Evolutionary conservation across 2,329 filamentous ascomycete species (phyloP), one percentile per base, ranked within the genome.

Genomic region (Botryotinia globosa): DNA sequence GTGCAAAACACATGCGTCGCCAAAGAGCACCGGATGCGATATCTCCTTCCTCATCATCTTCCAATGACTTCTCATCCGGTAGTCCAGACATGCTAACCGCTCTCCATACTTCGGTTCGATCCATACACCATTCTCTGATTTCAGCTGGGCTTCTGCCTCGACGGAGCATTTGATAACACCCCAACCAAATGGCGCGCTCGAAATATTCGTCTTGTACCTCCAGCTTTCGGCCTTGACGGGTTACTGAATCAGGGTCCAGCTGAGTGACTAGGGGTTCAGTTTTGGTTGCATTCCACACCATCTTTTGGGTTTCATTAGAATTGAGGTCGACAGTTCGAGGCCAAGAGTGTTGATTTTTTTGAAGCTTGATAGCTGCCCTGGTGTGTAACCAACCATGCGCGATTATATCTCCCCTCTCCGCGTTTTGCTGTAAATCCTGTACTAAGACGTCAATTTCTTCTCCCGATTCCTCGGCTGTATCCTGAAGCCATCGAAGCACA

Each of bases 381-480:
- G 96, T 98, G 81, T 97, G 94, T 75, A 98, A 88, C 93, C 94
- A 98, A 58, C 95, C 95, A 80, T 94, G 90, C 42, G 92, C 90
- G 84, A 96, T 93, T 16, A 94, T 89, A 67, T 94, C 93, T 16
- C 92, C 92, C 78, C 93, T 87, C 74, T 95, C 92, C 20, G 93
- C 91, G 75, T 90, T 90, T 74, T 89, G 87, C 80, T 94, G 91
- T 71, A 94, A 86, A 72, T 95, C 91, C 69, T 90, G 87, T 68
- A 94, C 91, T 42, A 97, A 84, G 39, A 91, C 88, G 76, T 94
- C 89, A 44, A 97, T 90, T 75, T 92, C 90, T 58, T 90, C 90
- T 4, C 89, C 88, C 39, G 88, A 87, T 69, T 85, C 84, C 48
- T 90, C 88, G 2, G 93, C 92, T 61, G 90, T 93, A 76, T 88